phyloP scores from a whole-genome alignment of 2,329 filamentous ascomycete species.

The Pseudogymnoascus sp. region DNA sequence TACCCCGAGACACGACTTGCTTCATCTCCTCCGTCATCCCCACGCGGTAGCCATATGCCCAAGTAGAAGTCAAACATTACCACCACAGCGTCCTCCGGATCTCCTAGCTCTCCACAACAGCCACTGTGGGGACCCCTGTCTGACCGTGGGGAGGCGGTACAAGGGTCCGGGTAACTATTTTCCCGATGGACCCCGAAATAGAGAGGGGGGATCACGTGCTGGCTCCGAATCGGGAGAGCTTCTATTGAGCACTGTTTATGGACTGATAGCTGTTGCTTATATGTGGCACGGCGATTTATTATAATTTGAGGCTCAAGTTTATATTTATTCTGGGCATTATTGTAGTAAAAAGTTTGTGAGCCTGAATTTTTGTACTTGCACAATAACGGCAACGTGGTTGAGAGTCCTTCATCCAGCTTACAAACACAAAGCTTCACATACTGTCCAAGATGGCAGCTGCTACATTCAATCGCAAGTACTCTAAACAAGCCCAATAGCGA shows the following conservation, averaged over 20 bases:
- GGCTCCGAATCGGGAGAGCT: not conserved
- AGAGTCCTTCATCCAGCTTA: not conserved
- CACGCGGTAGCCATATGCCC: not conserved
- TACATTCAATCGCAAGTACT: slow-evolving; percentile 10
- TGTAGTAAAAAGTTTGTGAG: not conserved
- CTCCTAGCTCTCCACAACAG: not conserved
- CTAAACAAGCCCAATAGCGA: not conserved
- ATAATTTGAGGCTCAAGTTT: not conserved
- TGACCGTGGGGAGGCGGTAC: not conserved
- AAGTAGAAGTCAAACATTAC: not conserved
- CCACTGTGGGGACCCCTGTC: slow-evolving; percentile 1
- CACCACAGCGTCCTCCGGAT: not conserved
- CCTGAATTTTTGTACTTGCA: not conserved
- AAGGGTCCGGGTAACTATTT: not conserved
- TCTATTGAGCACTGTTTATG: not conserved
- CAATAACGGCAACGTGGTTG: not conserved
- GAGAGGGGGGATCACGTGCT: not conserved
- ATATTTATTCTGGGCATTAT: not conserved
- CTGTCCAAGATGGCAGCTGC: not conserved
- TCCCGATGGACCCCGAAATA: not conserved
- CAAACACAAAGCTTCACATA: not conserved
- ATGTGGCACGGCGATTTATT: not conserved
- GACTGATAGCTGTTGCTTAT: not conserved
- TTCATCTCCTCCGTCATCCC: not conserved
- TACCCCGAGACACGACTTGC: not conserved